These are phyloP conservation scores for Globisporangium mamillatum DNA, from an alignment of 352 stramenopile species.

Conservation along the genomic window DNA sequence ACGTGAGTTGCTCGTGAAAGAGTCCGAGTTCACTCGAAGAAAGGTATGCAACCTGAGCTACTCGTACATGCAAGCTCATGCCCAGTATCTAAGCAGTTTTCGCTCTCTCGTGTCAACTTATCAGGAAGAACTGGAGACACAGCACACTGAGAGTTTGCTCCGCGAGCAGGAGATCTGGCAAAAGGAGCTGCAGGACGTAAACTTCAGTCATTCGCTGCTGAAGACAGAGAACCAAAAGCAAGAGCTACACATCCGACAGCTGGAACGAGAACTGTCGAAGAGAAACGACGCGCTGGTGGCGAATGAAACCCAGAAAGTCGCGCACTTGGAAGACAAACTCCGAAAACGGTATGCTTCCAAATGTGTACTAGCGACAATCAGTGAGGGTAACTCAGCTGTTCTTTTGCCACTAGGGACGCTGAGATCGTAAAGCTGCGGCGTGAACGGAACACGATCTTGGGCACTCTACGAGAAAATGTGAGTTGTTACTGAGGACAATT, in stretches of 20 bases:
- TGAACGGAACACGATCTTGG: conserved; percentile 64
- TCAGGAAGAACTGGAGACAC: conserved; percentile 24
- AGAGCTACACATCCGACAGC: conserved; percentile 52
- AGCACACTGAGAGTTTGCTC: conserved; percentile 32
- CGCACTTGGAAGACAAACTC: conserved; percentile 41
- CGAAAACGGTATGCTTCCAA: conserved; percentile 28
- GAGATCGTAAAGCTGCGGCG: conserved; percentile 58
- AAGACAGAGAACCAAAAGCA: conserved; percentile 56
- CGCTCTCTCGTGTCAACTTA: too few relatives aligned
- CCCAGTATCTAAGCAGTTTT: too few relatives aligned
- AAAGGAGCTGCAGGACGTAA: conserved; percentile 50
- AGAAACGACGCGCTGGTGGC: conserved; percentile 38
- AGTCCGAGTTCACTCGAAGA: conserved; percentile 24
- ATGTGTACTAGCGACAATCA: background rate
- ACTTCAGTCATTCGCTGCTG: conserved; percentile 45
- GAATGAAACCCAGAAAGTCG: conserved; percentile 40
- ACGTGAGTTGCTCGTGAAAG: conserved; percentile 33
- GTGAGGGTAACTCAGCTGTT: background rate
- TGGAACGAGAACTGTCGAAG: conserved; percentile 61
- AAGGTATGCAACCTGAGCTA: conserved; percentile 14
- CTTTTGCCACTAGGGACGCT: conserved; percentile 33
- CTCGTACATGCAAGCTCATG: too few relatives aligned
- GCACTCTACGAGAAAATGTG: conserved; percentile 46
- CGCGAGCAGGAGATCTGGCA: conserved; percentile 59
- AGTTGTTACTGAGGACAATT: background rate